A percentile compares a stretch with the other conserved stretches of the same genome.
Evolutionary conservation across 1,139 yeast genomes (phyloP).

Genomic region (Groenewaldozyma sp.): DNA sequence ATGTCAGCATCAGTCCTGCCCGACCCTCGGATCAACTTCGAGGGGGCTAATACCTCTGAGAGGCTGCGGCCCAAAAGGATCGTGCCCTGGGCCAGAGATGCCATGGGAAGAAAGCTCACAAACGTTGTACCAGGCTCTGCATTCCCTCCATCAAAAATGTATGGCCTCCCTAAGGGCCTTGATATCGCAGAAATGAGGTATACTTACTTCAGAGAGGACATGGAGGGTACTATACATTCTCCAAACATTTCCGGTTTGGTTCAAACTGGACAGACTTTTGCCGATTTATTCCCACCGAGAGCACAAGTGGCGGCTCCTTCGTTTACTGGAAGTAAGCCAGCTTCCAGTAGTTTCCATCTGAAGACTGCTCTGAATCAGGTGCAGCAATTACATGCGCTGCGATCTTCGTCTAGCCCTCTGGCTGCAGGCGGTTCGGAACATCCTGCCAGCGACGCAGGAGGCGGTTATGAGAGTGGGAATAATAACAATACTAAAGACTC

Average conservation of each 20-base stretch:
- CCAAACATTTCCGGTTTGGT: slow-evolving; percentile 79
- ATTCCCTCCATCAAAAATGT: slow-evolving; percentile 4
- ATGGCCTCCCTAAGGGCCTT: slow-evolving; percentile 24
- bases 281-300: slow-evolving; percentile 27
- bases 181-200: slow-evolving; percentile 38
- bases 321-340: neutral
- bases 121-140: slow-evolving; percentile 1
- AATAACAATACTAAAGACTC: neutral
- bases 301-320: slow-evolving; percentile 3
- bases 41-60: slow-evolving; percentile 56
- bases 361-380: neutral
- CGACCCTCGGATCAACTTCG: slow-evolving; percentile 18
- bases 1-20: slow-evolving; percentile 22
- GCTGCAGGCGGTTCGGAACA: neutral
- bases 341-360: neutral
- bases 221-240: slow-evolving; percentile 81
- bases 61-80: slow-evolving; percentile 66
- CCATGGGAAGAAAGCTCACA: slow-evolving; percentile 2
- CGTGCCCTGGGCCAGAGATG: slow-evolving; percentile 56
- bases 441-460: neutral
- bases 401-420: neutral
- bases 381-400: too few relatives aligned
- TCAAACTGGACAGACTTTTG: slow-evolving; percentile 34
- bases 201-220: slow-evolving; percentile 86
- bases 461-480: neutral